Conservation (phyloP, 805 yeast species). For the Nakazawaea siamensis region DNA sequence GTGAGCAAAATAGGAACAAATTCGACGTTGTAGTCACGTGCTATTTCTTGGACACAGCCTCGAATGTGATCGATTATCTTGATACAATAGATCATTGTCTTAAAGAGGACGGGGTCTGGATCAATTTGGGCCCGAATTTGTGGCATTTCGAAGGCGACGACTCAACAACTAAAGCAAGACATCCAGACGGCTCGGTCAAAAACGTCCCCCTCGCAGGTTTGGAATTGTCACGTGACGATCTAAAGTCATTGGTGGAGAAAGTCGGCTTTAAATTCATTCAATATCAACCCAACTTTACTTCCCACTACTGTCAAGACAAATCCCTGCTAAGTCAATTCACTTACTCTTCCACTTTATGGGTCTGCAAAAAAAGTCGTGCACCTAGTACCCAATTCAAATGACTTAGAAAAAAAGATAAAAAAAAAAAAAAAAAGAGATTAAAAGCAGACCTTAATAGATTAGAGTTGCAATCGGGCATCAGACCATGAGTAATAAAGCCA, state of each 20-base stretch:
- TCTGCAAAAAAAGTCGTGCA: no score
- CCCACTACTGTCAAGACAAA: conserved; percentile 47
- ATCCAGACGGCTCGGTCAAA: conserved; percentile 14
- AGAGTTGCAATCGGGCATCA: no score
- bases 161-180: conserved; percentile 17
- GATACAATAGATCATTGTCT: conserved; percentile 38
- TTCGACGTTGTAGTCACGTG: conserved; percentile 45
- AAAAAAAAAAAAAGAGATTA: no score
- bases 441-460: no score
- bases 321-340: conserved; percentile 43
- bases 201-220: conserved; percentile 40
- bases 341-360: conserved; percentile 66
- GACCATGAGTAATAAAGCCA: conserved; percentile 27
- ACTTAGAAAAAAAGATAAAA: no score
- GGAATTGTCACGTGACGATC: conserved; percentile 51
- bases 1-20: conserved; percentile 26
- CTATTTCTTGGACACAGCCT: conserved; percentile 58
- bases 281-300: conserved; percentile 32
- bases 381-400: no score
- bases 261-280: conserved; percentile 45
- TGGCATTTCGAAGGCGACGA: conserved; percentile 64
- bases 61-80: conserved; percentile 50
- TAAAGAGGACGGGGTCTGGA: conserved; percentile 42
- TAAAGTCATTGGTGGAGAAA: conserved; percentile 33
- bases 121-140: conserved; percentile 59